Evolutionary conservation across 495 filamentous ascomycete genomes (phyloP).

Genomic region (Daldinia concentrica): DNA sequence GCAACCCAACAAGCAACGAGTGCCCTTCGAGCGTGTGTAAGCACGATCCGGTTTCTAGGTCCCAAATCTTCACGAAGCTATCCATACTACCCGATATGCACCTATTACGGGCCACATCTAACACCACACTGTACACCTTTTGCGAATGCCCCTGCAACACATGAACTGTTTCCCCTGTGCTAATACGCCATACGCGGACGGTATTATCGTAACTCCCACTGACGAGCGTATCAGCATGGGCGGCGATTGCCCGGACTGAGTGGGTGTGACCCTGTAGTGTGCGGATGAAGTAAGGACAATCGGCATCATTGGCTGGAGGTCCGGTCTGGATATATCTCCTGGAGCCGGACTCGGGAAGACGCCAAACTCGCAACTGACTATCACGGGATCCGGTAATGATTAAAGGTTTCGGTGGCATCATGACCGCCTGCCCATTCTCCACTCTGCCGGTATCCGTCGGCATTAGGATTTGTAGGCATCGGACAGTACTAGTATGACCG

Average conservation of each 20-base stretch:
- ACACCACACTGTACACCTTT: slow-evolving; percentile 97
- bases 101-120: slow-evolving; percentile 89
- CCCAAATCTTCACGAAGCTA: slow-evolving; percentile 97
- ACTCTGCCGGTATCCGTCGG: slow-evolving; percentile 79
- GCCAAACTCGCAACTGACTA: slow-evolving; percentile 94
- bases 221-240: slow-evolving; percentile 95
- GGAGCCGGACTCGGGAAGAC: slow-evolving; percentile 83
- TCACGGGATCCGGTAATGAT: slow-evolving; percentile 98
- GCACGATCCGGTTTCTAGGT: slow-evolving; percentile 84
- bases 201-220: slow-evolving; percentile 97
- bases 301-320: slow-evolving; percentile 77
- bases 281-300: slow-evolving; percentile 94
- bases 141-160: slow-evolving; percentile 87
- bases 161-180: slow-evolving; percentile 88
- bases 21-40: slow-evolving; percentile 94
- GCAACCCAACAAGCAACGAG: slow-evolving; percentile 88
- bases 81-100: slow-evolving; percentile 99
- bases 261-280: slow-evolving; percentile 86
- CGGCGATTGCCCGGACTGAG: slow-evolving; percentile 97
- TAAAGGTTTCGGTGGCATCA: slow-evolving; percentile 90
- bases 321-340: slow-evolving; percentile 78
- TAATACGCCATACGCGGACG: slow-evolving; percentile 97
- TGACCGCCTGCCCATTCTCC: slow-evolving; percentile 76
- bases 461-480: slow-evolving; percentile 94
- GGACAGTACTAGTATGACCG: slow-evolving; percentile 96